Conservation (phyloP, 1,284 basidiomycete species). For the Garcileccinum viscosum region DNA sequence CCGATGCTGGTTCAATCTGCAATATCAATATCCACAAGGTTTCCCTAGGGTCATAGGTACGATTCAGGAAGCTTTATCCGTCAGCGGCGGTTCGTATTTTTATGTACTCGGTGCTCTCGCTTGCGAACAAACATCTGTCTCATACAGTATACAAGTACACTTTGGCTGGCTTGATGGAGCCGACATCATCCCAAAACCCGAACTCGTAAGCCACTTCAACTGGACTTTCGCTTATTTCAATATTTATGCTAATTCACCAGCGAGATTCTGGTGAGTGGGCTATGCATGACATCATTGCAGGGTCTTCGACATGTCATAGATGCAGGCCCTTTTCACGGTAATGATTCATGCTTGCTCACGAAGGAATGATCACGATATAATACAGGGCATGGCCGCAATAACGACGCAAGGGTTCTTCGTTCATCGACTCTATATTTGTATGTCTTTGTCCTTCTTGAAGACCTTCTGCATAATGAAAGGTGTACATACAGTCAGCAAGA, state of each 20-base stretch:
- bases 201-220: not conserved
- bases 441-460: not conserved
- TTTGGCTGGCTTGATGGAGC: not conserved
- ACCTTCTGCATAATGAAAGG: not conserved
- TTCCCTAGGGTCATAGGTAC: not conserved
- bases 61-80: constrained; percentile 11
- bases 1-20: not conserved
- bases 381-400: constrained; percentile 11
- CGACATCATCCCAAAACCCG: no score
- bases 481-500: constrained; percentile 18
- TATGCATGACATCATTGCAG: not conserved
- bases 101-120: not conserved
- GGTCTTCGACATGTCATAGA: not conserved
- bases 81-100: not conserved
- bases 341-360: no score
- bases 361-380: not conserved
- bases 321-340: constrained; percentile 9
- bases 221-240: not conserved
- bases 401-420: constrained; percentile 22
- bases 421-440: constrained; percentile 19
- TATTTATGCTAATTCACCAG: not conserved
- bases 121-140: not conserved
- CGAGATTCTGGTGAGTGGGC: not conserved
- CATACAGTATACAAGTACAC: not conserved
- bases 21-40: not conserved